Base-by-base conservation (phyloP, 2,329 filamentous ascomycete species). In the Pseudonectria buxi region DNA sequence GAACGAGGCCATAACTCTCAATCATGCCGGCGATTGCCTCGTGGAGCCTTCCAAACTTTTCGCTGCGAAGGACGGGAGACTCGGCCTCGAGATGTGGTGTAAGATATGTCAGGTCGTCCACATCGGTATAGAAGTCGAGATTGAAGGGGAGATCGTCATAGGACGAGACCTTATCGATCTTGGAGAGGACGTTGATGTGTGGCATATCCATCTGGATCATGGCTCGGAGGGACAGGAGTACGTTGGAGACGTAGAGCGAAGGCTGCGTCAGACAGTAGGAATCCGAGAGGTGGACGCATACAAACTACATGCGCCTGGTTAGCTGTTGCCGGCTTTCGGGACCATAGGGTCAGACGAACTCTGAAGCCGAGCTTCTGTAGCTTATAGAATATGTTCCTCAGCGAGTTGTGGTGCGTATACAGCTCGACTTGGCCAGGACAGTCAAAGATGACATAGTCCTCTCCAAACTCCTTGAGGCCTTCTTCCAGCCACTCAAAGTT, bases 201-300 rank as follows among this genome's bases (percentile, higher is more conserved):
- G 92, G 88, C 43, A 96, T 83, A 56, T 96, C 92, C 76, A 98
- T 90, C 64, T 96, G 92, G 35, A 98, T 79, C 90, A 98, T 98
- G 51, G 87, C 89, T 47, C 92, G 83, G 45, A 98, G 78, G 36
- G 88, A 90, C 15, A 98, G 80, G 37, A 98, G 81, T 38, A 98
- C 74, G 51, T 94, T 92, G 48, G 90, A 94, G 40, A 98, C 83
- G 63, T 95, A 98, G 41, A 96, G 76, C 3, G 89, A 95, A 1
- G 92, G 92, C 41, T 94, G 80, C 1, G 89, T 95, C 18, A 96
- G 74, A 58, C 87, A 90, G 58, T 95, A 92, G 5, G 86, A 94
- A 60, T 98, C 92, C 45, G 92, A 87, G 25, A 98, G 78, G 61
- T 96, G 88, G 39, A 98, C 73, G 30, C 92, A 86, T 41, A 95